Evolutionary conservation across 306 rosid species (phyloP).

Genomic region (Potentilla sterilis): DNA sequence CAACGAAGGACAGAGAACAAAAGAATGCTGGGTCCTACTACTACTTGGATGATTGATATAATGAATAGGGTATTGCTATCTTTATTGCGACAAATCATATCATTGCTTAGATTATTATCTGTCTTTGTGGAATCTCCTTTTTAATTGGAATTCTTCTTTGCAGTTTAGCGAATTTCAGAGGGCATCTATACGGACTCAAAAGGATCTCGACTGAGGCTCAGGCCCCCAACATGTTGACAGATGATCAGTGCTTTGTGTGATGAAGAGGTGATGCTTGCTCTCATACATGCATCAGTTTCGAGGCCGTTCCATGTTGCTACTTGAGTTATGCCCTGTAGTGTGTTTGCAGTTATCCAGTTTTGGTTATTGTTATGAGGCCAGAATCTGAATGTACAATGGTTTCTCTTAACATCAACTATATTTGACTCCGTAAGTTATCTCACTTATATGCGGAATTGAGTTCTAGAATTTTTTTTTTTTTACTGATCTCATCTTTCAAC

Average conservation of each 20-base stretch:
- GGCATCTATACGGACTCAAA: background rate
- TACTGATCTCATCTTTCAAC: background rate
- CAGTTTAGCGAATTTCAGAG: constrained; percentile 29
- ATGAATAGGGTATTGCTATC: constrained; percentile 19
- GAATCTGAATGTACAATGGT: constrained; percentile 23
- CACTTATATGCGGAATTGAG: background rate
- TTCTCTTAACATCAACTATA: background rate
- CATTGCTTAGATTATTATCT: background rate
- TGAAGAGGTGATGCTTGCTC: constrained; percentile 24
- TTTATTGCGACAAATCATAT: constrained; percentile 7
- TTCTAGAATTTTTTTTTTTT: background rate
- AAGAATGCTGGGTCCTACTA: constrained; percentile 89
- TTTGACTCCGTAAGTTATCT: background rate
- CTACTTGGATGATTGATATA: constrained; percentile 78
- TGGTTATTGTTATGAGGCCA: constrained; percentile 34
- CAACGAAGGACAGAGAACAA: constrained; percentile 91
- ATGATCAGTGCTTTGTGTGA: constrained; percentile 7
- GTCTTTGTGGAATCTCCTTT: background rate
- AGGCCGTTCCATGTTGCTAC: constrained; percentile 30
- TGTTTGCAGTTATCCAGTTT: constrained; percentile 51
- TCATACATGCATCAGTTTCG: constrained; percentile 27
- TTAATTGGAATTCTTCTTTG: constrained; percentile 13
- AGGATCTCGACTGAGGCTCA: background rate
- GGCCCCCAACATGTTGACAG: background rate
- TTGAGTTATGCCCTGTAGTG: constrained; percentile 30